phyloP scores from a whole-genome alignment of 805 yeast genomes.

The Tetrapisispora pingtungensis region DNA sequence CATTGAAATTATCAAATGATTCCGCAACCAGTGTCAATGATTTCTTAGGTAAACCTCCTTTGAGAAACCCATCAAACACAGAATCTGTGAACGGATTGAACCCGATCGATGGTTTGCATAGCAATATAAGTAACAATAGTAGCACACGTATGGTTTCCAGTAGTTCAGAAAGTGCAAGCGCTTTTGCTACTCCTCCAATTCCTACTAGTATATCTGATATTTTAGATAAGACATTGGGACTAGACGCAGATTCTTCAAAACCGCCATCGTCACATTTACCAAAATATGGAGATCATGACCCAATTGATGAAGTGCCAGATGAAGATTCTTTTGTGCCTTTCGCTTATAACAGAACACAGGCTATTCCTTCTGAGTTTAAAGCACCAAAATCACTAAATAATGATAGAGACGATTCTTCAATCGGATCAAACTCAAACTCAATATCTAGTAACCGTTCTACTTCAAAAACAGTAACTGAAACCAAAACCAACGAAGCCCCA shows the following conservation, averaged over 20 bases:
- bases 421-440: background rate
- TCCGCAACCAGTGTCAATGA: background rate
- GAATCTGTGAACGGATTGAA: background rate
- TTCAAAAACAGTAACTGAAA: background rate
- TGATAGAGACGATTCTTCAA: background rate
- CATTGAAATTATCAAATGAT: background rate
- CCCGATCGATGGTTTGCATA: background rate
- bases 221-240: conserved; percentile 4
- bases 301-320: background rate
- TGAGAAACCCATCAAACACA: conserved; percentile 10
- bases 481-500: background rate
- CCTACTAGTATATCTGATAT: background rate
- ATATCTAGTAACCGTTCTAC: background rate
- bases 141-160: background rate
- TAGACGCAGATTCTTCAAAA: conserved; percentile 3
- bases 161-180: background rate
- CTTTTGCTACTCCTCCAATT: background rate
- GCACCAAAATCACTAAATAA: background rate
- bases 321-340: conserved; percentile 4
- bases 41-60: conserved; percentile 18
- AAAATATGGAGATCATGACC: too few relatives aligned
- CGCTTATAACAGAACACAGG: conserved; percentile 7
- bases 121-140: background rate
- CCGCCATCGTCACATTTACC: background rate
- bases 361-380: background rate